A percentile compares a stretch with the other conserved stretches of the same genome.
Conservation (phyloP, 2,329 filamentous ascomycete genomes). For the Aphanoascus verrucosus region DNA sequence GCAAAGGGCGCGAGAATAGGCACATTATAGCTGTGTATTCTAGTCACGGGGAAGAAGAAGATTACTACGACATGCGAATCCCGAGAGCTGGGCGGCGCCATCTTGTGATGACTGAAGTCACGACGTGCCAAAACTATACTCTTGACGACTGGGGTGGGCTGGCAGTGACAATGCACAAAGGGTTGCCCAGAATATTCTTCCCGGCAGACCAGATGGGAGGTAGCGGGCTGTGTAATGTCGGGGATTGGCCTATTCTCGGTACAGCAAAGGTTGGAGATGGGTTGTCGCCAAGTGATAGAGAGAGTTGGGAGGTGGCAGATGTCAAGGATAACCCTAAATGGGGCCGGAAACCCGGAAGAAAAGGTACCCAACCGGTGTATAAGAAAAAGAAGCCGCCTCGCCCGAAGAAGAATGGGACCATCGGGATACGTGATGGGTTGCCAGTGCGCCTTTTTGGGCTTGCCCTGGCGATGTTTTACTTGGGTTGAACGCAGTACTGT, state of each 20-base stretch:
- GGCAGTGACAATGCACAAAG: slow-evolving; percentile 17
- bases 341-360: slow-evolving; percentile 3
- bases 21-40: slow-evolving; percentile 34
- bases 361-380: not conserved
- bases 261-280: not conserved
- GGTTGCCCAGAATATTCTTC: slow-evolving; percentile 20
- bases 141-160: slow-evolving; percentile 17
- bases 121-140: slow-evolving; percentile 25
- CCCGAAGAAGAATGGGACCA: not conserved
- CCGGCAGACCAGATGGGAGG: slow-evolving; percentile 18
- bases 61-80: slow-evolving; percentile 37
- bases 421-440: not conserved
- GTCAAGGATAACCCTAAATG: slow-evolving; percentile 6
- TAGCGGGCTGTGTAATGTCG: slow-evolving; percentile 18
- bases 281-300: not conserved
- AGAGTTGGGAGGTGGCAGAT: not conserved
- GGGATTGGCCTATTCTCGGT: slow-evolving; percentile 2
- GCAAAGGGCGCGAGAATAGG: slow-evolving; percentile 27
- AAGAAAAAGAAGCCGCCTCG: not conserved
- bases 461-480: not conserved
- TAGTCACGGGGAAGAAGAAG: slow-evolving; percentile 32
- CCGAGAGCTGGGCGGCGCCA: slow-evolving; percentile 34
- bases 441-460: not conserved
- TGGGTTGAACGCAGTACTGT: not conserved
- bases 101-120: slow-evolving; percentile 29